A percentile compares a stretch with the other conserved stretches of the same genome.
Conservation (phyloP, 768 basidiomycete genomes). For the Boletus sp. region DNA sequence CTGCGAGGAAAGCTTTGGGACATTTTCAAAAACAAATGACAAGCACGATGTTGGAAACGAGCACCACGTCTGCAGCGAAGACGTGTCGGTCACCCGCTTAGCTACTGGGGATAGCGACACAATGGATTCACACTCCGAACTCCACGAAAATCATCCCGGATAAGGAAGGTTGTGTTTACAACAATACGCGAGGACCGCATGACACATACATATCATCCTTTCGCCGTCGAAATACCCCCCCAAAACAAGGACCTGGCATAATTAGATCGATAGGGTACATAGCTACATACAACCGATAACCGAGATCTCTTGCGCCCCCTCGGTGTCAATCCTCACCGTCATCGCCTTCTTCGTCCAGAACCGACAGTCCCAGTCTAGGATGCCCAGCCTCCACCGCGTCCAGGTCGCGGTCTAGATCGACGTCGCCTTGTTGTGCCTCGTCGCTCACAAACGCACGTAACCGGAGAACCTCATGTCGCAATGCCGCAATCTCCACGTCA, state of each 20-base stretch:
- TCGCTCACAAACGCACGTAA: slow-evolving; percentile 42
- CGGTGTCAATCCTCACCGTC: slow-evolving; percentile 24
- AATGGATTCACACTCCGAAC: slow-evolving; percentile 21
- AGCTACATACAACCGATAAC: slow-evolving; percentile 1
- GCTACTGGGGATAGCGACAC: too few relatives aligned
- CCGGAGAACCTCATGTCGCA: slow-evolving; percentile 65
- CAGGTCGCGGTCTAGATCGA: slow-evolving; percentile 31
- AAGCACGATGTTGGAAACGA: not conserved
- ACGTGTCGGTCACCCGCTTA: not conserved
- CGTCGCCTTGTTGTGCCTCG: slow-evolving; percentile 16
- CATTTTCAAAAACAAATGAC: slow-evolving; percentile 3
- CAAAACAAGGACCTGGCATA: slow-evolving; percentile 1
- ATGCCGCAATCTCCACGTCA: slow-evolving; percentile 68
- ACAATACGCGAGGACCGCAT: not conserved
- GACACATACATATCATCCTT: not conserved
- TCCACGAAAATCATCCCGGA: slow-evolving; percentile 26
- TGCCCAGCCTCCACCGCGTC: slow-evolving; percentile 26
- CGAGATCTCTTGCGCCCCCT: not conserved
- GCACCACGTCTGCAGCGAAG: not conserved
- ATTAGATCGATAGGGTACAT: slow-evolving; percentile 10
- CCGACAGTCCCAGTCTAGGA: slow-evolving; percentile 18
- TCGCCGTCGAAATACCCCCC: not conserved
- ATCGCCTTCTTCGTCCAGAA: slow-evolving; percentile 34
- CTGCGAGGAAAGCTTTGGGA: slow-evolving; percentile 29
- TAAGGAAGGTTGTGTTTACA: slow-evolving; percentile 8